A percentile compares a stretch with the other conserved stretches of the same genome.
Evolutionary conservation across 2,329 filamentous ascomycete genomes (phyloP).

Genomic region (Bipolaris sorokiniana): DNA sequence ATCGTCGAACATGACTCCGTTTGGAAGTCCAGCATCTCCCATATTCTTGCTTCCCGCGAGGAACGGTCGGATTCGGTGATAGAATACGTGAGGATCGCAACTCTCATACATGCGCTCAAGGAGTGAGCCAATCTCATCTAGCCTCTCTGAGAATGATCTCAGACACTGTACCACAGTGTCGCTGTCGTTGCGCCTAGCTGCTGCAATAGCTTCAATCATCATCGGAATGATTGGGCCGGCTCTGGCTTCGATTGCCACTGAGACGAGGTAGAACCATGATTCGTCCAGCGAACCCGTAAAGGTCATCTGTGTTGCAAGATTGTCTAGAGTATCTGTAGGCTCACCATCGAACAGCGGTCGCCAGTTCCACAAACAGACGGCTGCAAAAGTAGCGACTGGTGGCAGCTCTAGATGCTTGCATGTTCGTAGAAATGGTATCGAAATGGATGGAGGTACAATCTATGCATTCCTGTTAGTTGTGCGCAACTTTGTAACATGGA

Average conservation of each 20-base stretch:
- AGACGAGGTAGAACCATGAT: slow-evolving; percentile 98
- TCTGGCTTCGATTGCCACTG: slow-evolving; percentile 91
- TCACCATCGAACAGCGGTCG: slow-evolving; percentile 88
- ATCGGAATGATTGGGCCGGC: slow-evolving; percentile 85
- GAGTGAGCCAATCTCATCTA: slow-evolving; percentile 81
- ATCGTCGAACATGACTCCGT: slow-evolving; percentile 86
- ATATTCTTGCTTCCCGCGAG: slow-evolving; percentile 97
- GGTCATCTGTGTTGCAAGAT: slow-evolving; percentile 84
- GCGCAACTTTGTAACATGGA: slow-evolving; percentile 3
- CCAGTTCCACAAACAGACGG: slow-evolving; percentile 94
- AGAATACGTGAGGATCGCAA: slow-evolving; percentile 94
- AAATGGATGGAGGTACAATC: slow-evolving; percentile 78
- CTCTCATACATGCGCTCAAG: slow-evolving; percentile 92
- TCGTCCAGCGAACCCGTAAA: slow-evolving; percentile 95
- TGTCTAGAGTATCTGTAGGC: slow-evolving; percentile 80
- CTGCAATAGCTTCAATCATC: slow-evolving; percentile 86
- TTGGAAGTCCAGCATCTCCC: slow-evolving; percentile 87
- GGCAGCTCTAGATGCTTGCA: slow-evolving; percentile 82
- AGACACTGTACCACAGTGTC: slow-evolving; percentile 77
- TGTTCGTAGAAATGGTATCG: slow-evolving; percentile 79
- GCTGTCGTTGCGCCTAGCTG: slow-evolving; percentile 73
- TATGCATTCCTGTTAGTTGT: slow-evolving; percentile 41
- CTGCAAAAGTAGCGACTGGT: slow-evolving; percentile 92
- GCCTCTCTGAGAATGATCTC: slow-evolving; percentile 80
- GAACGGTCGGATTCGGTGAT: slow-evolving; percentile 93